phyloP scores from a whole-genome alignment of 441 rosid genomes.

The Isatis lusitanica region DNA sequence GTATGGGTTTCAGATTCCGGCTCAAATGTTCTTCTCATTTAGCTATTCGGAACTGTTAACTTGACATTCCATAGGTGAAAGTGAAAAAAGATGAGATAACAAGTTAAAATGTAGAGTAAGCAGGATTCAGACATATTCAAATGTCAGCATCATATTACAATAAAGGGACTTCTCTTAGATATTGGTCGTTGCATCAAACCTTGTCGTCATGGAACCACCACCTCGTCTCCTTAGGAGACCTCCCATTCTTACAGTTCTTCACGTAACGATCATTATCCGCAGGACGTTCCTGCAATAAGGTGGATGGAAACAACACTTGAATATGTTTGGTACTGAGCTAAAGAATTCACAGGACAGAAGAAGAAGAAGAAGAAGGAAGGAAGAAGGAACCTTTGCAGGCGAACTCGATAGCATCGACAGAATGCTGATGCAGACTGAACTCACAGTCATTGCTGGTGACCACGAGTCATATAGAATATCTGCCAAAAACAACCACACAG shows the following conservation, averaged over 20 bases:
- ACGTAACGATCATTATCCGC: conserved; percentile 96
- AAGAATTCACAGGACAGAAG: not conserved
- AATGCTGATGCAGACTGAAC: conserved; percentile 95
- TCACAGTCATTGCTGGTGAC: conserved; percentile 98
- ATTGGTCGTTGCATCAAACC: conserved; percentile 48
- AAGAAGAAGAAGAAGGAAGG: not conserved
- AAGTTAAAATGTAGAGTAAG: conserved; percentile 4
- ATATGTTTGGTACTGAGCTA: conserved; percentile 10
- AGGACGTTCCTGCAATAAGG: conserved; percentile 78
- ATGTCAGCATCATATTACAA: conserved; percentile 20
- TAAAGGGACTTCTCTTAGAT: not conserved
- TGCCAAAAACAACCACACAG: conserved; percentile 35
- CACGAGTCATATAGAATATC: conserved; percentile 97
- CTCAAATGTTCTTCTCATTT: not conserved
- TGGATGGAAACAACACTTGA: not conserved
- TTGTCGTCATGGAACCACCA: conserved; percentile 99
- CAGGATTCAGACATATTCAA: conserved; percentile 4
- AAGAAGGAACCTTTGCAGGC: conserved; percentile 70
- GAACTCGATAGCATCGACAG: conserved; percentile 99
- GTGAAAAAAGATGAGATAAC: not conserved
- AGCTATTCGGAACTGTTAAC: not conserved
- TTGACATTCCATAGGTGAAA: not conserved
- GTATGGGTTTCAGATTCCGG: not conserved
- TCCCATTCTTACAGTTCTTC: conserved; percentile 92
- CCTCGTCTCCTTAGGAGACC: conserved; percentile 98